phyloP scores from a whole-genome alignment of 2,329 filamentous ascomycete genomes.

The Ciborinia camelliae region DNA sequence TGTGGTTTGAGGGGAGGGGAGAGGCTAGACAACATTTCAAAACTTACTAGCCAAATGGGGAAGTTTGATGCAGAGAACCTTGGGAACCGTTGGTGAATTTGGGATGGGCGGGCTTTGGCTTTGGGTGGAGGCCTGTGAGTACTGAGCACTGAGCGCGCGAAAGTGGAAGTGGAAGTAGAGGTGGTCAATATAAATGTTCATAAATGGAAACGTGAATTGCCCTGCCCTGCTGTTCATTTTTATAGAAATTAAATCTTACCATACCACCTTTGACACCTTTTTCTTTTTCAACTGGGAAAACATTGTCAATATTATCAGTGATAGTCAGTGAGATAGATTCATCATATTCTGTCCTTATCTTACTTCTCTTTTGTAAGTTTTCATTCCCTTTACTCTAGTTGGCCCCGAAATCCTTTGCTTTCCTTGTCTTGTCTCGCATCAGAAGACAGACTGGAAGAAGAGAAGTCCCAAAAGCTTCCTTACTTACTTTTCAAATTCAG shows the following conservation, averaged over 20 bases:
- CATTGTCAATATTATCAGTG: neutral
- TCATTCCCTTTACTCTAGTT: neutral
- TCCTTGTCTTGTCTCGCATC: neutral
- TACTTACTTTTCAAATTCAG: neutral
- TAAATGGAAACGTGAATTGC: too few relatives aligned
- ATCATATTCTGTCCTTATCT: neutral
- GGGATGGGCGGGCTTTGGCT: too few relatives aligned
- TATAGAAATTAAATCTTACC: slow-evolving; percentile 1
- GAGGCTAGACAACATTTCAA: neutral
- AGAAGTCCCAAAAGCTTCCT: neutral
- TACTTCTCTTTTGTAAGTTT: neutral
- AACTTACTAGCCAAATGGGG: too few relatives aligned
- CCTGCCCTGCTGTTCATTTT: too few relatives aligned
- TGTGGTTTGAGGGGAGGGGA: neutral
- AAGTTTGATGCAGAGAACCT: too few relatives aligned
- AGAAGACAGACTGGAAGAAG: neutral
- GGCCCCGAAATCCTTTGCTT: neutral
- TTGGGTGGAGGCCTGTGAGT: too few relatives aligned
- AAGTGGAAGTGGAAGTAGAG: neutral
- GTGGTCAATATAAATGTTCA: too few relatives aligned
- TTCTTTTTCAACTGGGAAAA: neutral
- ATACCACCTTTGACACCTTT: neutral
- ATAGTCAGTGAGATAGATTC: neutral
- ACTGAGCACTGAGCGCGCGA: too few relatives aligned
- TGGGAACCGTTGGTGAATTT: too few relatives aligned